Conservation (phyloP, 306 rosid species). For the Vigna nakashimae region DNA sequence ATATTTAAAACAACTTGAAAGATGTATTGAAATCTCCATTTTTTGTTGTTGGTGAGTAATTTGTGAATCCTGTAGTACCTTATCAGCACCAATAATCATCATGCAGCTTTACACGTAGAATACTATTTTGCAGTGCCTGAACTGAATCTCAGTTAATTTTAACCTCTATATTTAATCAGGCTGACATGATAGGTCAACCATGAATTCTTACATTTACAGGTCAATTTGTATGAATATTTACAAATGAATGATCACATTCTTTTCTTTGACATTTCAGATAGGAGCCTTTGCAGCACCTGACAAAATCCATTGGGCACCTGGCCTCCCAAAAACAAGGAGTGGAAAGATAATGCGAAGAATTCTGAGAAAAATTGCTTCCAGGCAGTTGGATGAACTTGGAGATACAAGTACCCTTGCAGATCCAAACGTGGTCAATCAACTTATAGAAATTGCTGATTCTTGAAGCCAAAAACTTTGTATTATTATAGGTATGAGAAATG, state of each 20-base stretch:
- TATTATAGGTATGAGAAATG: background rate
- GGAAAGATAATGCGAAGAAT: conserved; percentile 99
- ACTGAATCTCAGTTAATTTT: no score
- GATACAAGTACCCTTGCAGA: conserved; percentile 97
- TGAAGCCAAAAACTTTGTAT: conserved; percentile 49
- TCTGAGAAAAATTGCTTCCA: conserved; percentile 90
- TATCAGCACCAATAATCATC: no score
- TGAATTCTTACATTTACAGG: no score
- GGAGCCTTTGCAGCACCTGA: conserved; percentile 99
- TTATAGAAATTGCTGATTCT: conserved; percentile 73
- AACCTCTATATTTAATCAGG: no score
- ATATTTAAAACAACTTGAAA: conserved; percentile 27
- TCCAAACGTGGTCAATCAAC: conserved; percentile 85
- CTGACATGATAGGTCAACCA: no score
- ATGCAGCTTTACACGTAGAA: no score
- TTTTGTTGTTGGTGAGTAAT: background rate
- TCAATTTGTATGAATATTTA: background rate
- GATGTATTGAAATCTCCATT: background rate
- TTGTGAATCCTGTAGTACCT: background rate
- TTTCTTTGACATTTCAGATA: conserved; percentile 68
- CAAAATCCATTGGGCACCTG: conserved; percentile 98
- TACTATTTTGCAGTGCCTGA: no score
- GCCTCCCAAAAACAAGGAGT: conserved; percentile 98
- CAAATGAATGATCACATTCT: conserved; percentile 4
- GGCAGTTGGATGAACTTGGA: conserved; percentile 92